Percentiles rank a stretch among this genome's conserved stretches.
phyloP scores from a whole-genome alignment of 768 basidiomycete genomes.

The Botryobasidium botryosum region DNA sequence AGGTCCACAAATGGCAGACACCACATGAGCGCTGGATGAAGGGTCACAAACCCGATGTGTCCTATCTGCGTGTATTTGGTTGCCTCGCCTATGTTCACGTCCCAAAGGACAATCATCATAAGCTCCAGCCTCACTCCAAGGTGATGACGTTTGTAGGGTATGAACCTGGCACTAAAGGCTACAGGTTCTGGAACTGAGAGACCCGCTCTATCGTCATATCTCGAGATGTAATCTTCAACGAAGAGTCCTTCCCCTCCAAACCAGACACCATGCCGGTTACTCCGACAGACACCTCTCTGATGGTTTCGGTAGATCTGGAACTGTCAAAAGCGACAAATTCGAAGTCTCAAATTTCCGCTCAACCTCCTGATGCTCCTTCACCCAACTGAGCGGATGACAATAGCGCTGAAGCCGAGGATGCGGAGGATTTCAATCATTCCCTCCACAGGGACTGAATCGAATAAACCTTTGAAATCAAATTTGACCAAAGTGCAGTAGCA shows the following conservation, averaged over 20 bases:
- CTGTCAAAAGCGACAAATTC: too few species aligned
- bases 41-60: neutral
- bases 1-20: too few species aligned
- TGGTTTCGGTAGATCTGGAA: too few species aligned
- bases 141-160: neutral
- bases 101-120: neutral
- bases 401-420: neutral
- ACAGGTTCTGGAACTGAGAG: neutral
- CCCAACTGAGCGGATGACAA: constrained; percentile 1
- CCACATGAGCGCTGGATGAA: too few species aligned
- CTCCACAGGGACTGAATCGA: neutral
- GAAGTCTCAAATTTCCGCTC: too few species aligned
- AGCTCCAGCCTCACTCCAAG: neutral
- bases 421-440: neutral
- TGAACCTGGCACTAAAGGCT: neutral
- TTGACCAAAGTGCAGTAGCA: neutral
- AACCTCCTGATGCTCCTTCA: too few species aligned
- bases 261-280: too few species aligned
- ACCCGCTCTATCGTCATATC: neutral
- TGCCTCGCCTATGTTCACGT: neutral
- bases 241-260: neutral
- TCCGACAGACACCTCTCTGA: too few species aligned
- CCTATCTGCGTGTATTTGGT: neutral
- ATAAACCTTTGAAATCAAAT: constrained; percentile 6
- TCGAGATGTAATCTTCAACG: neutral